Evolutionary conservation across 2,329 filamentous ascomycete genomes (phyloP), one percentile per base, ranked within the genome.

Genomic region (Diaporthe caulivora): DNA sequence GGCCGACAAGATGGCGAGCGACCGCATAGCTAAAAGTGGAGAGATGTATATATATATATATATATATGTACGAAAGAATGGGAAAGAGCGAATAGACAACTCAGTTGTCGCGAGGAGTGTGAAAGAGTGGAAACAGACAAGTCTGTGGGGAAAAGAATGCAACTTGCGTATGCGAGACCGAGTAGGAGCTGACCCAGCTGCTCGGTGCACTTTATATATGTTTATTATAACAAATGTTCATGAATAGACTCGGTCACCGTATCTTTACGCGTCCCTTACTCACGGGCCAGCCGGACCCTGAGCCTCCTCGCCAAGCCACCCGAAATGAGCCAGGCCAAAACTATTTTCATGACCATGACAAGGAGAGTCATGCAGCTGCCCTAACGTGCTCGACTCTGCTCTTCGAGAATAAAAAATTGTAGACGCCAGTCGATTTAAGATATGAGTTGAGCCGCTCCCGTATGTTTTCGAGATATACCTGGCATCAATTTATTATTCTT

Each of bases 41-140:
- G 21, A 44, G n/a, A 26, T 18, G 15, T 57, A 34, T 64, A 37
- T 49, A 67, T 67, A 13, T 53, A 34, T 2, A 55, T 15, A n/a
- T 55, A 34, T 64, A 24, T 51, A 51, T 65, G 10, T 53, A 49
- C 62, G 44, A 21, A 21, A 24, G 47, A 67, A 67, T n/a, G 9
- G 9, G 40, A 67, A 67, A 53, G 47, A 67, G n/a, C 17, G 47
- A 21, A 58, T 29, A 40, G 47, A 40, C 47, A 40, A 67, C 62
- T 15, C 62, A 53, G 47, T 67, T 67, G 62, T 37, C 47, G 17
- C 62, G 7, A 21, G 13, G 11, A 26, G 13, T 26, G 21, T 40
- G n/a, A 67, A 40, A 67, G 62, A 67, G 62, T 53, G 62, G 62
- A 40, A 53, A 51, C 62, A 67, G 62, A 67, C 62, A 53, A 53